Evolutionary conservation across 352 stramenopile species (phyloP), one percentile per base, ranked within the genome.

Genomic region (Saprolegnia diclina): DNA sequence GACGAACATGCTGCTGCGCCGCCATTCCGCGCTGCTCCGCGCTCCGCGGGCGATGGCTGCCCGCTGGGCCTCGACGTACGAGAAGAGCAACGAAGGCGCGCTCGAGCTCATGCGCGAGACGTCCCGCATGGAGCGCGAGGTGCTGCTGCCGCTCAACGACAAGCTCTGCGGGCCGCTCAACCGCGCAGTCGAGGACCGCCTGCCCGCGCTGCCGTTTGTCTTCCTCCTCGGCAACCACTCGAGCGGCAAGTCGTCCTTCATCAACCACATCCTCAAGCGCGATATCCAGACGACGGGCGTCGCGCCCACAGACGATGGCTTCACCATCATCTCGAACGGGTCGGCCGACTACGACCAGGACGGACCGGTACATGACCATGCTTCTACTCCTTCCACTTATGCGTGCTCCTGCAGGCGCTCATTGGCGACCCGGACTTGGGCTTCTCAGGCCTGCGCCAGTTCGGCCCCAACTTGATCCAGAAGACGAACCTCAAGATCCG

Each of bases 181-280:
- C 73, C 83, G 83, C 70, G 90, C 90, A 46, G 85, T 91, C 50
- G 89, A 94, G 44, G 91, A 96, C 71, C 93, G 96, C 73, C 79
- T 97, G 65, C 95, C 92, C 29, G 88, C 90, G 64, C 85, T 98
- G 71, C 97, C 97, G 6, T 99, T 99, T 72, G 97, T 99, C 26
- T 99, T 99, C 65, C 69, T 99, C 29, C 82, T 99, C 21, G 97
- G 97, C 26, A 99, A 99, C 81, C 97, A 99, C 79, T 99, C 94
- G 65, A 98, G 85, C 5, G 97, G 97, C 62, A 99, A 99, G 77
- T 98, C 89, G 4, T 97, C 87, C 38, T 99, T 99, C 71, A 99
- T 99, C 77, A 99, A 99, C 78, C 98, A 99, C 72, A 77, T 99
- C 37, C 73, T 98, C 22, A 85, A 97, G 67, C 82, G 96, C 18